phyloP scores from a whole-genome alignment of 2,329 filamentous ascomycete genomes.

The Fusarium beomiforme region DNA sequence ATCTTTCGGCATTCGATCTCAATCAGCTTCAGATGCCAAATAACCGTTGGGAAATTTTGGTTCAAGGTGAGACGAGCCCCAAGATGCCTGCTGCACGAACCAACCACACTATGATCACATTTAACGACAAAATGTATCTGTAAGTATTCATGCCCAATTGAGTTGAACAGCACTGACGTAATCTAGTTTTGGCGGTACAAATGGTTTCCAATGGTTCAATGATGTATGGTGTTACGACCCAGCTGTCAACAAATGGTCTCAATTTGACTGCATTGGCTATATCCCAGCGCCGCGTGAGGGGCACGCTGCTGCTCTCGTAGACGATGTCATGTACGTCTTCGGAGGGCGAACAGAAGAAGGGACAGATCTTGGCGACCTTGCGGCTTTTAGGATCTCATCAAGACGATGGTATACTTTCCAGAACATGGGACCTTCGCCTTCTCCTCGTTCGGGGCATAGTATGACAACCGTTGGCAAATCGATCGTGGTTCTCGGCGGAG shows the following conservation, averaged over 20 bases:
- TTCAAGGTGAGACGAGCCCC: conserved; percentile 66
- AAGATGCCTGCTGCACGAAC: conserved; percentile 86
- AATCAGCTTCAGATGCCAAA: conserved; percentile 92
- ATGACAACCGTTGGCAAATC: conserved; percentile 97
- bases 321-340: conserved; percentile 99
- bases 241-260: conserved; percentile 81
- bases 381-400: conserved; percentile 78
- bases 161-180: conserved; percentile 16
- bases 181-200: conserved; percentile 91
- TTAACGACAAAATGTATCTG: conserved; percentile 93
- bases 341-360: conserved; percentile 95
- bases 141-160: conserved; percentile 58
- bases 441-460: conserved; percentile 91
- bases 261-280: conserved; percentile 96
- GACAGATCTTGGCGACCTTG: conserved; percentile 89
- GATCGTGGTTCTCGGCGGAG: conserved; percentile 90
- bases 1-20: conserved; percentile 92
- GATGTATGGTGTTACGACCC: conserved; percentile 98
- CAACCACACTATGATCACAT: conserved; percentile 92
- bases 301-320: conserved; percentile 90
- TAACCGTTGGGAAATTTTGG: conserved; percentile 95
- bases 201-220: conserved; percentile 97
- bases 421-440: conserved; percentile 98
- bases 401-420: conserved; percentile 99
- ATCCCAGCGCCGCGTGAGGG: conserved; percentile 94